Base-by-base conservation (phyloP, 208 protist species). In the Leishmania lainsoni region DNA sequence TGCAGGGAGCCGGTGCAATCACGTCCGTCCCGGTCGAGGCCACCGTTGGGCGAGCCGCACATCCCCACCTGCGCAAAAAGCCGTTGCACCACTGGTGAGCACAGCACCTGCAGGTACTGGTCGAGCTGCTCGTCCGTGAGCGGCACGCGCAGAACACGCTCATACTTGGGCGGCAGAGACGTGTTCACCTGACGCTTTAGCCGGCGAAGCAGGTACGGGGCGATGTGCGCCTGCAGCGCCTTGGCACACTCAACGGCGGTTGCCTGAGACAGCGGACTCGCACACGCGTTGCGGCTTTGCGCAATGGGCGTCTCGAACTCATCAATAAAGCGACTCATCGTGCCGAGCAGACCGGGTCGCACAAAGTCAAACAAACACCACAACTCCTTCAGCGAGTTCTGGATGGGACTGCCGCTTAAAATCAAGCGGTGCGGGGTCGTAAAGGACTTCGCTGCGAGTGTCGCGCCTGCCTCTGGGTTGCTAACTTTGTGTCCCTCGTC, bases 341-440 rank as follows among this genome's bases (percentile, higher is more conserved):
- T 96, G 73, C 54, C 98, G 1, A 99, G 91, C 39, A 98, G 87
- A 9, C 99, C 99, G 2, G 99, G 99, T 65, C 92, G 96, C 17
- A 99, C 95, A 93, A 99, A 99, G 87, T 99, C 99, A 89, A 99
- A 99, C 14, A 99, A 82, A 48, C 98, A 99, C 99, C 99, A 99
- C 59, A 99, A 90, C 90, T 99, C 99, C 72, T 92, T 96, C 29
- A 99, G 90, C 70, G 98, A 98, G 91, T 99, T 99, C 84, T 99
- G 99, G 51, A 99, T 99, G 4, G 99, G 99, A 45, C 94, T 98
- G 12, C 99, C 99, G 6, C 92, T 97, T 8, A 99, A 83, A 76
- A 99, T 97, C 26, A 99, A 65, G 3, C 99, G 88, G 76, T 99
- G 97, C 26, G 90, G 90, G 35, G 98, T 99, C 42, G 96, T 81